Conservation (phyloP, 805 yeast species). For the Ogataea ramenticola region DNA sequence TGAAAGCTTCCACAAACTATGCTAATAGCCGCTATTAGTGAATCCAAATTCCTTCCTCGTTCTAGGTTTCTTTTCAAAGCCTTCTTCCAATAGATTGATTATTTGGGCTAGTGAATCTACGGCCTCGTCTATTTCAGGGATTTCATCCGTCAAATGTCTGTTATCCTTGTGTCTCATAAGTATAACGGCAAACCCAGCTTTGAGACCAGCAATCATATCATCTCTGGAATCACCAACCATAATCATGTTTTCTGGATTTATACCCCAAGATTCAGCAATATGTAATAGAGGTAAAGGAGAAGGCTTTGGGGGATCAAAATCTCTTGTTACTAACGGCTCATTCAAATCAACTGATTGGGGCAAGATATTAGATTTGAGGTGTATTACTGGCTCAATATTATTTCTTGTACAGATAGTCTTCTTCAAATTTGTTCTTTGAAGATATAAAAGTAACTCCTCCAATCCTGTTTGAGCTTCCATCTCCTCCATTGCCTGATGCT, state of each 20-base stretch:
- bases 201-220: constrained; percentile 56
- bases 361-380: constrained; percentile 39
- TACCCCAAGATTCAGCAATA: constrained; percentile 43
- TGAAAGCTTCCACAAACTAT: too few species aligned
- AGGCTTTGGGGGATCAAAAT: constrained; percentile 64
- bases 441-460: constrained; percentile 29
- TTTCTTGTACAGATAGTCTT: constrained; percentile 63
- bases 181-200: constrained; percentile 57
- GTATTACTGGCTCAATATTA: constrained; percentile 43
- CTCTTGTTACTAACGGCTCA: constrained; percentile 54
- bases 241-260: constrained; percentile 37
- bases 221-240: constrained; percentile 75
- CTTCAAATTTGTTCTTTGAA: constrained; percentile 24
- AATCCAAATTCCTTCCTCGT: neutral
- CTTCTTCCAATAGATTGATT: constrained; percentile 27
- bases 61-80: constrained; percentile 20
- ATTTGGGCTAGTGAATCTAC: constrained; percentile 32
- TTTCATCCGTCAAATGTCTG: constrained; percentile 29
- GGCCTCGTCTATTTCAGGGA: constrained; percentile 28
- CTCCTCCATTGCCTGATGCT: constrained; percentile 51
- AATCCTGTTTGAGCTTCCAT: constrained; percentile 48
- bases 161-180: constrained; percentile 48
- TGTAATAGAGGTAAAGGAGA: constrained; percentile 55
- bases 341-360: constrained; percentile 27
- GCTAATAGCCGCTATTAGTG: neutral